Evolutionary conservation across 2,329 filamentous ascomycete species (phyloP), one percentile per base, ranked within the genome.

Genomic region (Fusarium sp.): DNA sequence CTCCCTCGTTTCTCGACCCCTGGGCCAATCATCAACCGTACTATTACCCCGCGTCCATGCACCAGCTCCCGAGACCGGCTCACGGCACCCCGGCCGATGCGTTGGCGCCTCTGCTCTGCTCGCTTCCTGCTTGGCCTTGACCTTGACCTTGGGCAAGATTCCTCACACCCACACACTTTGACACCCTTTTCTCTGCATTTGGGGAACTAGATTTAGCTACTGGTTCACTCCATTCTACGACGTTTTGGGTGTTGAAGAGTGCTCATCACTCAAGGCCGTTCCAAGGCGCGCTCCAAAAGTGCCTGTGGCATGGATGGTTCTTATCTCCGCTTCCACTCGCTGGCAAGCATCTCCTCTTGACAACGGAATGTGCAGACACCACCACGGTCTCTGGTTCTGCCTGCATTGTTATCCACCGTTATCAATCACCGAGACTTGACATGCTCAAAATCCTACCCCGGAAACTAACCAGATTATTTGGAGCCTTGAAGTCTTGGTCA

Each of bases 21-120:
- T 31, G 4, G 44, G 29, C 76, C 74, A 78, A 78, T 78, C 71
- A 76, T 20, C 29, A 24, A 12, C 31, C 7, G 36, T 20, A 56
- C 60, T 72, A 58, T 67, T 78, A 77, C 76, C 76, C 76, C 76
- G 76, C 76, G 74, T 74, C 65, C 12, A 10, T 64, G 62, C 73
- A 78, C 74, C 78, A 75, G 76, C 75, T 78, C 68, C 71, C 74
- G 69, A 75, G 69, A 72, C 75, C 74, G 72, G 75, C 73, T 69
- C 71, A 61, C 75, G 75, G 75, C 75, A 77, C 64, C 67, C 63
- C 72, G 75, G 70, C 74, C 70, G 72, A 60, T 62, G 66, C 70
- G 68, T 64, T 77, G 69, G 71, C 73, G 73, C 55, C 49, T 53
- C 11, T 31, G 46, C 62, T 69, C 33, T 31, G 27, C 59, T 69